Conservation (phyloP, 192 early-diverging fungal species). For the Backusella macrospora region DNA sequence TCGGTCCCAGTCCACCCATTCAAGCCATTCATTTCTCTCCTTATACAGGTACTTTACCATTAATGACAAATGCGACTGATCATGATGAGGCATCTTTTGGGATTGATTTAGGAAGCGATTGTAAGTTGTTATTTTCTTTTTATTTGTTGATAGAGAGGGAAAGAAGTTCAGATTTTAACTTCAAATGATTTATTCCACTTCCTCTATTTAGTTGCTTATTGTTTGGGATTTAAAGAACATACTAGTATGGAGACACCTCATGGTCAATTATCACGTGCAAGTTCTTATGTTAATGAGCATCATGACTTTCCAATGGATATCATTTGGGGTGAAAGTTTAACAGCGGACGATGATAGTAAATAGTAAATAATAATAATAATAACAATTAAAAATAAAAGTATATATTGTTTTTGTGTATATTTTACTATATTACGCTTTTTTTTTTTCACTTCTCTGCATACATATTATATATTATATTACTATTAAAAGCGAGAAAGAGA, state of each 20-base stretch:
- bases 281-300: slow-evolving; percentile 9
- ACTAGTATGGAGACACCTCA: slow-evolving; percentile 19
- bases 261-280: slow-evolving; percentile 18
- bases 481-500: neutral
- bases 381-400: neutral
- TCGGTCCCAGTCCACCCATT: slow-evolving; percentile 38
- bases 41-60: slow-evolving; percentile 28
- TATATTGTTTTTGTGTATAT: neutral
- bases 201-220: slow-evolving; percentile 39
- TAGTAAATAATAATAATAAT: neutral
- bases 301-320: slow-evolving; percentile 27
- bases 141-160: neutral
- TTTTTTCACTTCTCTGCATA: neutral
- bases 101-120: slow-evolving; percentile 42
- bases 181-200: no score
- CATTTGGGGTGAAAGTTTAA: slow-evolving; percentile 35
- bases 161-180: neutral
- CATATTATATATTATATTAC: neutral
- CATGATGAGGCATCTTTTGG: slow-evolving; percentile 18
- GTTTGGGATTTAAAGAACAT: slow-evolving; percentile 36
- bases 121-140: slow-evolving; percentile 18
- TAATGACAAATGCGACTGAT: slow-evolving; percentile 20
- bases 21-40: slow-evolving; percentile 29
- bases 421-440: neutral
- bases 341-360: slow-evolving; percentile 15